Evolutionary conservation across 2,329 filamentous ascomycete genomes (phyloP).

Genomic region (Coleophoma cylindrospora): DNA sequence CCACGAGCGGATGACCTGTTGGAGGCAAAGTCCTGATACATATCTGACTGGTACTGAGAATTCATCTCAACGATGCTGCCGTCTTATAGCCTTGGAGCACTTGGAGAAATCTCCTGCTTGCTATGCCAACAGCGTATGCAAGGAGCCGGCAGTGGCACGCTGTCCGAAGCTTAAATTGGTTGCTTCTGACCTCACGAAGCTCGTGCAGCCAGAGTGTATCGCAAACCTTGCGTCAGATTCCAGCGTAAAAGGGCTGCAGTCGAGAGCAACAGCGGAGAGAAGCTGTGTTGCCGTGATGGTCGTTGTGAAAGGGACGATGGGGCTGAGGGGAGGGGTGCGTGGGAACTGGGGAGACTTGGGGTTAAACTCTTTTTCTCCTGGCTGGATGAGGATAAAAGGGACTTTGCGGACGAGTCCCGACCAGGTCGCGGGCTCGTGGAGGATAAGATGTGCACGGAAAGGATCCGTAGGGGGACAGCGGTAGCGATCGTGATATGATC

Average conservation of each 20-base stretch:
- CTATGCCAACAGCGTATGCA: constrained; percentile 21
- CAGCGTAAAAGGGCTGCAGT: constrained; percentile 6
- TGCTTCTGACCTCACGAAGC: constrained; percentile 18
- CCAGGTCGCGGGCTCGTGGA: too few relatives aligned
- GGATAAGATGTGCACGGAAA: too few relatives aligned
- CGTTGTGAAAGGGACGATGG: background rate
- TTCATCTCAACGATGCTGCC: constrained; percentile 32
- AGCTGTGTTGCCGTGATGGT: constrained; percentile 3
- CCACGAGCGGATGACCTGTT: constrained; percentile 70
- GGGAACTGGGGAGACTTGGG: background rate
- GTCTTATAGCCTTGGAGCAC: constrained; percentile 3
- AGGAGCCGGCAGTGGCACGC: constrained; percentile 26
- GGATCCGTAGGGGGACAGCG: too few relatives aligned
- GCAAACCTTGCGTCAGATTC: constrained; percentile 5
- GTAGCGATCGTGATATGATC: too few relatives aligned
- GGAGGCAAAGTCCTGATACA: constrained; percentile 68
- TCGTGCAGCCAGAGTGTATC: constrained; percentile 12
- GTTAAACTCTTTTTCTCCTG: constrained; percentile 1
- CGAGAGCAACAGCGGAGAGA: constrained; percentile 2
- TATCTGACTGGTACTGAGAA: constrained; percentile 51
- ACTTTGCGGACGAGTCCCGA: too few relatives aligned
- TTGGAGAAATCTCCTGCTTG: constrained; percentile 8
- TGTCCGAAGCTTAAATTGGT: constrained; percentile 16
- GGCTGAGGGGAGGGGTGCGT: background rate
- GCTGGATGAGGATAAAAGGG: background rate